phyloP scores from a whole-genome alignment of 2,329 filamentous ascomycete genomes.

The Aspergillus sp. region DNA sequence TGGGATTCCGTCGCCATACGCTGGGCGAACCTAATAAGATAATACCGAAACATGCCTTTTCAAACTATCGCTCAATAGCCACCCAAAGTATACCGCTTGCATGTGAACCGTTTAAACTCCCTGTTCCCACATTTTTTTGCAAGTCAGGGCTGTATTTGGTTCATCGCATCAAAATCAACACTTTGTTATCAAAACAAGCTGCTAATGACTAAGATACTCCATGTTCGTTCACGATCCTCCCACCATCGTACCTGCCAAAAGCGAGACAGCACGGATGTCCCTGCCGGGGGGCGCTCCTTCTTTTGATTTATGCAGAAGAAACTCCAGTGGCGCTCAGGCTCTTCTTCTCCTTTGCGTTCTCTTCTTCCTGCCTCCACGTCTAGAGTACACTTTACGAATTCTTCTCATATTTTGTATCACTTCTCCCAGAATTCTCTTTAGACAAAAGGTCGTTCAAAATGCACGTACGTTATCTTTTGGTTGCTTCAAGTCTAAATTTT shows the following conservation, averaged over 20 bases:
- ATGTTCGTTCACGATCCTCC: not conserved
- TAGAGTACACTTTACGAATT: slow-evolving; percentile 12
- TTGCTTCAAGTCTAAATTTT: slow-evolving; percentile 16
- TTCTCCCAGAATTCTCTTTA: slow-evolving; percentile 13
- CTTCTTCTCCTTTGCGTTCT: slow-evolving; percentile 3
- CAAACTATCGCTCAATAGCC: not conserved
- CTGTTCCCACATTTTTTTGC: not conserved
- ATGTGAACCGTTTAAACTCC: not conserved
- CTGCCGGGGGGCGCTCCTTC: not conserved
- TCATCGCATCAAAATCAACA: not conserved
- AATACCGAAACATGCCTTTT: not conserved
- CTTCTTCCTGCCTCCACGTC: slow-evolving; percentile 2
- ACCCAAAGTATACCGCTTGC: not conserved
- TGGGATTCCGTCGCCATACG: not conserved
- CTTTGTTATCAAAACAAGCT: not conserved
- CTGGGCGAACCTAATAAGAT: slow-evolving; percentile 1
- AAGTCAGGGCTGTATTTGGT: not conserved
- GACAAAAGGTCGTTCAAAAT: slow-evolving; percentile 18
- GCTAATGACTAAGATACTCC: not conserved
- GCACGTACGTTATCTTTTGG: slow-evolving; percentile 18
- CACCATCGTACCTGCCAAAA: not conserved
- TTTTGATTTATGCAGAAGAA: not conserved
- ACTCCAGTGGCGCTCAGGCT: not conserved
- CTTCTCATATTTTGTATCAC: slow-evolving; percentile 25
- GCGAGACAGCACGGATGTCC: not conserved